phyloP scores from a whole-genome alignment of 306 rosid genomes.

The Purshia tridentata region DNA sequence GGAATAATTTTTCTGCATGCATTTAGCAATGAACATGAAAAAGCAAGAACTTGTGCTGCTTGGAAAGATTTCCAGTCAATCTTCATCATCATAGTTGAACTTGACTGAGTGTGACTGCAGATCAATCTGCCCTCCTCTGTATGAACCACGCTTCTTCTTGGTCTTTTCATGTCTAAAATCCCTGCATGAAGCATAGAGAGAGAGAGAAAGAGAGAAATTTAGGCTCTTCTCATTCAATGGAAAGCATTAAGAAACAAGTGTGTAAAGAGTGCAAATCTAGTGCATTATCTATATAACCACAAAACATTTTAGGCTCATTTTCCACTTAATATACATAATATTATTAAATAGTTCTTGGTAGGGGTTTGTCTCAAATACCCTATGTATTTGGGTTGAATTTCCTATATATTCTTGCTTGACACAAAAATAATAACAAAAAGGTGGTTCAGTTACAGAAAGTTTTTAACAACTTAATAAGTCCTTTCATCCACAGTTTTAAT shows the following conservation, averaged over 20 bases:
- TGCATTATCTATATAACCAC: too few relatives aligned
- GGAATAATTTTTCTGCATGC: background rate
- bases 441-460: too few relatives aligned
- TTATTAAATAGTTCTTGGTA: too few relatives aligned
- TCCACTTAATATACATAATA: background rate
- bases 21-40: background rate
- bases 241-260: background rate
- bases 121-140: conserved; percentile 91
- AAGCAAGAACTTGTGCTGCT: background rate
- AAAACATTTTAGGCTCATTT: background rate
- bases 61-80: conserved; percentile 27
- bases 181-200: conserved; percentile 35
- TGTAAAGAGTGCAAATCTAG: background rate
- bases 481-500: background rate
- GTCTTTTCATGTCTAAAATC: conserved; percentile 97
- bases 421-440: too few relatives aligned
- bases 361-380: too few relatives aligned
- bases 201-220: background rate
- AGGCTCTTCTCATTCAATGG: background rate
- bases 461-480: too few relatives aligned
- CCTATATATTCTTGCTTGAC: too few relatives aligned
- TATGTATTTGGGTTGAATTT: too few relatives aligned
- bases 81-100: conserved; percentile 81
- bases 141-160: conserved; percentile 91
- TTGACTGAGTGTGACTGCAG: conserved; percentile 76